These are phyloP conservation scores for Entomortierella beljakovae DNA, from an alignment of 192 early-diverging fungal species.

Conservation along the genomic window DNA sequence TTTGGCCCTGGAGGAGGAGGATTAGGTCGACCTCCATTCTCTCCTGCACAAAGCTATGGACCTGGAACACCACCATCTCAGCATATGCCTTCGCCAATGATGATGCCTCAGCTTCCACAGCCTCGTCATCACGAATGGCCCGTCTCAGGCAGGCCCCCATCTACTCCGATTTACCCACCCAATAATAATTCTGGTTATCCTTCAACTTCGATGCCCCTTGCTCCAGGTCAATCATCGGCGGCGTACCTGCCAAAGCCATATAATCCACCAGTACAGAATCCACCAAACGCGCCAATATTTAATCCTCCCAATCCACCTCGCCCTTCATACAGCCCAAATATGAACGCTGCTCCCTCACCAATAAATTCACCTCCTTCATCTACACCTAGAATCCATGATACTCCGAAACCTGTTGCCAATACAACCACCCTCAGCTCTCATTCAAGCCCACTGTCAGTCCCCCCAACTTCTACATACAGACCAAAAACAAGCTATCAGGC, in stretches of 20 bases:
- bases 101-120: slow-evolving; percentile 17
- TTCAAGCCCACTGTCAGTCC: slow-evolving; percentile 11
- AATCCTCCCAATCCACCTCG: slow-evolving; percentile 1
- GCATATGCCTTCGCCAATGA: slow-evolving; percentile 25
- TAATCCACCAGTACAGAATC: slow-evolving; percentile 1
- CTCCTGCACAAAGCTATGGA: slow-evolving; percentile 23
- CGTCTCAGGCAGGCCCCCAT: slow-evolving; percentile 19
- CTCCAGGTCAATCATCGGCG: slow-evolving; percentile 5
- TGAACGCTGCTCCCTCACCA: slow-evolving; percentile 9
- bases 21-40: slow-evolving; percentile 7
- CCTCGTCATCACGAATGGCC: slow-evolving; percentile 51
- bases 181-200: neutral
- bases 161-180: slow-evolving; percentile 14
- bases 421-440: neutral
- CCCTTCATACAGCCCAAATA: slow-evolving; percentile 26
- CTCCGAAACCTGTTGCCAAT: slow-evolving; percentile 1
- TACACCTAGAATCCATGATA: neutral
- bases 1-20: slow-evolving; percentile 11
- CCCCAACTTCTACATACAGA: slow-evolving; percentile 17
- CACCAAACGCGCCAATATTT: neutral
- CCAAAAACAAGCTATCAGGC: slow-evolving; percentile 49
- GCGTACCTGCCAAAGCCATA: slow-evolving; percentile 21
- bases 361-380: neutral
- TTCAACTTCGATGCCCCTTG: neutral
- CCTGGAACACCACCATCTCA: slow-evolving; percentile 17